These are phyloP conservation scores for Aspergillus pseudoglaucus DNA, from an alignment of 2,329 filamentous ascomycete species.

Conservation along the genomic window DNA sequence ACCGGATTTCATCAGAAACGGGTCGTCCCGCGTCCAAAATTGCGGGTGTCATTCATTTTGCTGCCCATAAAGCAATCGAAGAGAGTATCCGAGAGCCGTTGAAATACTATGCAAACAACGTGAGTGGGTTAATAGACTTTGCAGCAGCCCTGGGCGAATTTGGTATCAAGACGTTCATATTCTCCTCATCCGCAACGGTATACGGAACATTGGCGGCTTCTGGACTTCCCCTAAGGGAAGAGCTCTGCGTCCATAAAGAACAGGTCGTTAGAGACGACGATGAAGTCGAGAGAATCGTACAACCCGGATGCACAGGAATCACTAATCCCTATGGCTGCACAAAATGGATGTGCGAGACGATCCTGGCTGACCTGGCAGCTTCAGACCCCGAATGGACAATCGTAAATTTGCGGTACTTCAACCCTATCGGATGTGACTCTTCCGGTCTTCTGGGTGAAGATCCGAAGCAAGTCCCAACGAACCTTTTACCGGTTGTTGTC, in stretches of 20 bases:
- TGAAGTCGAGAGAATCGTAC: conserved; percentile 36
- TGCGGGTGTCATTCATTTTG: conserved; percentile 62
- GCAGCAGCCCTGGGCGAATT: conserved; percentile 52
- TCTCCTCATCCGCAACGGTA: conserved; percentile 62
- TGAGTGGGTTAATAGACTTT: conserved; percentile 57
- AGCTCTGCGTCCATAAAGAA: conserved; percentile 49
- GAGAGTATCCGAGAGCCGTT: conserved; percentile 57
- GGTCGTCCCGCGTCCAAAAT: conserved; percentile 45
- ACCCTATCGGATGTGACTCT: conserved; percentile 60
- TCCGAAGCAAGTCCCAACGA: conserved; percentile 55
- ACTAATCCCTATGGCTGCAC: conserved; percentile 61
- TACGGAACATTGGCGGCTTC: conserved; percentile 52
- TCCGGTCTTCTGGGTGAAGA: conserved; percentile 60
- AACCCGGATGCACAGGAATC: conserved; percentile 50
- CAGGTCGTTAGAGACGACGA: conserved; percentile 41
- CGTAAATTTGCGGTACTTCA: conserved; percentile 61
- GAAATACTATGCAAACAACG: conserved; percentile 63
- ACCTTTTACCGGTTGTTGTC: conserved; percentile 59
- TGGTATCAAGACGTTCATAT: conserved; percentile 60
- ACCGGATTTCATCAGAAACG: conserved; percentile 30
- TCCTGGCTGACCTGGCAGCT: conserved; percentile 55
- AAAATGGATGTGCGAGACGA: conserved; percentile 63
- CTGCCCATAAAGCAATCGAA: conserved; percentile 60
- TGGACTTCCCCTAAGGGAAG: conserved; percentile 49
- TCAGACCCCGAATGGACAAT: conserved; percentile 58